These are phyloP conservation scores for Colletotrichum abscissum DNA, from an alignment of 2,329 filamentous ascomycete species.

Conservation along the genomic window DNA sequence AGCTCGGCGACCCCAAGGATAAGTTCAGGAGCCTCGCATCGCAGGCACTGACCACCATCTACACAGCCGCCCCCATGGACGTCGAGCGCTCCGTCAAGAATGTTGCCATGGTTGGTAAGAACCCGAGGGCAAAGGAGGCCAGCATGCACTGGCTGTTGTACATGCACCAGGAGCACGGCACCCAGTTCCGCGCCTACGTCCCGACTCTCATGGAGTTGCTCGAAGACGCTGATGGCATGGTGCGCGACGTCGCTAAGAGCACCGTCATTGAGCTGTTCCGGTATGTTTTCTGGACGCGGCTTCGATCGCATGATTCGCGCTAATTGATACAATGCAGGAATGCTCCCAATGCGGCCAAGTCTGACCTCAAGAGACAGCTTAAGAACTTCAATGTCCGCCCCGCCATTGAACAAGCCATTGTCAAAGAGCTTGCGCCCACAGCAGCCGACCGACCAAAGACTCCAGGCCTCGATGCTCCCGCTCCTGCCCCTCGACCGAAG, in stretches of 20 bases:
- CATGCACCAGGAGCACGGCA: constrained; percentile 83
- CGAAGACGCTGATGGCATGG: constrained; percentile 89
- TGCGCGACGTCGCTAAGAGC: constrained; percentile 85
- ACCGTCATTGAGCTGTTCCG: constrained; percentile 89
- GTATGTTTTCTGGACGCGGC: constrained; percentile 55
- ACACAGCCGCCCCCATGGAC: constrained; percentile 74
- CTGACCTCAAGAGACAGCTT: constrained; percentile 88
- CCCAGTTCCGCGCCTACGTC: constrained; percentile 87
- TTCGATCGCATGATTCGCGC: constrained; percentile 67
- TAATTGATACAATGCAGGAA: constrained; percentile 81
- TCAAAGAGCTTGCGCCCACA: constrained; percentile 75
- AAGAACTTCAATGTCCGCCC: constrained; percentile 87
- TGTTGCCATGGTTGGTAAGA: constrained; percentile 81
- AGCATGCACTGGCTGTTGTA: constrained; percentile 86
- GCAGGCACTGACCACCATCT: constrained; percentile 82
- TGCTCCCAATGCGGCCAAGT: constrained; percentile 85
- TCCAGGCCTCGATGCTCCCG: constrained; percentile 48
- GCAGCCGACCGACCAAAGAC: constrained; percentile 53
- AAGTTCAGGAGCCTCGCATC: constrained; percentile 81
- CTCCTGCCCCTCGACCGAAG: constrained; percentile 53
- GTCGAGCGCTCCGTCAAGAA: constrained; percentile 86
- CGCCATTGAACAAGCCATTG: constrained; percentile 84
- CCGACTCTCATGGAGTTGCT: constrained; percentile 85
- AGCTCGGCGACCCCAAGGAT: constrained; percentile 89
- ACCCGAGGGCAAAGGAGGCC: constrained; percentile 84